Evolutionary conservation across 345 rosid genomes (phyloP).

Genomic region (Triadica sebifera): DNA sequence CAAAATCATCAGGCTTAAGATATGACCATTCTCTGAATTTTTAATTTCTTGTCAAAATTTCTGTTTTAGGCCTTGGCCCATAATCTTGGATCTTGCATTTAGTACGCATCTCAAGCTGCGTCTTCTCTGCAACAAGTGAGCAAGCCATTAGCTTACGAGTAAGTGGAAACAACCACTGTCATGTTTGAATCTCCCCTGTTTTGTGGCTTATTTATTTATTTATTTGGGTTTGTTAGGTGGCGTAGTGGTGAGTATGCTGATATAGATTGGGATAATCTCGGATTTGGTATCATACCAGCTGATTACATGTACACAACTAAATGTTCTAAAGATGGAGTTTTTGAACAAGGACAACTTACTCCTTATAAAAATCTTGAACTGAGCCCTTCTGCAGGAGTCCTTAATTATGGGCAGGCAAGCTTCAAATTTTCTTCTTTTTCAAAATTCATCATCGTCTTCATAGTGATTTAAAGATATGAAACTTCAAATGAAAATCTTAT

Average conservation of each 20-base stretch:
- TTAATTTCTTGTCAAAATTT: no score
- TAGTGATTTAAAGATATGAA: background rate
- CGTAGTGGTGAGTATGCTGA: slow-evolving; percentile 45
- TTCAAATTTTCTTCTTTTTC: no score
- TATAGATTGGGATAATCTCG: slow-evolving; percentile 82
- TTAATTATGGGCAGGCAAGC: slow-evolving; percentile 88
- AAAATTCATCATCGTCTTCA: background rate
- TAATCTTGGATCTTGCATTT: slow-evolving; percentile 14
- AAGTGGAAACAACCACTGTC: background rate
- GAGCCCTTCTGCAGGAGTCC: slow-evolving; percentile 79
- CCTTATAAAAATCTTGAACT: slow-evolving; percentile 58
- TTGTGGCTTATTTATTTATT: background rate
- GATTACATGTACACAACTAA: slow-evolving; percentile 77
- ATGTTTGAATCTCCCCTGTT: background rate
- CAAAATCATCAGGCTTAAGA: no score
- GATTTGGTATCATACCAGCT: slow-evolving; percentile 62
- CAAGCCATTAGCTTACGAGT: slow-evolving; percentile 31
- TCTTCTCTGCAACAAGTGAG: slow-evolving; percentile 27
- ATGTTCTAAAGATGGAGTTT: slow-evolving; percentile 45
- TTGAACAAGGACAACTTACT: slow-evolving; percentile 48
- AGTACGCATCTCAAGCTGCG: slow-evolving; percentile 36
- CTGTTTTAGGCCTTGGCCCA: background rate
- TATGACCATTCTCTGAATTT: no score
- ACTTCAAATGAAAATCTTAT: background rate
- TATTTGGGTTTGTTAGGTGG: background rate